Conservation (phyloP, 2,329 filamentous ascomycete genomes). For the Elsinoe necatrix region DNA sequence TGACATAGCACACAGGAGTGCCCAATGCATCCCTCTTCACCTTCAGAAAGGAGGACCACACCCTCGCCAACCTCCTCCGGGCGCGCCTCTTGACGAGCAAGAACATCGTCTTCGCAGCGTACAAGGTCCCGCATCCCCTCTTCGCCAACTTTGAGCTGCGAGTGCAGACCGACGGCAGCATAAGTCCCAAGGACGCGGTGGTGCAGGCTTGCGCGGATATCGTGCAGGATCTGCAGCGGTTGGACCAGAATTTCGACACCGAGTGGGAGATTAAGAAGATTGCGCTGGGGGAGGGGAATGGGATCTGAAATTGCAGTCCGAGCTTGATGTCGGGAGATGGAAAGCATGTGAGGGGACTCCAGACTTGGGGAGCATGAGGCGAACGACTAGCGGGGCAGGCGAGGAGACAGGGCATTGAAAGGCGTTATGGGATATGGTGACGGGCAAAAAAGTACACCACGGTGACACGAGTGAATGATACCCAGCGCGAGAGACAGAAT, state of each 20-base stretch:
- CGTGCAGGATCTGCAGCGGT: constrained; percentile 67
- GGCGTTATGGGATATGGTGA: not conserved
- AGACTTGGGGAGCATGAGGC: not conserved
- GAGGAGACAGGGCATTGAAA: not conserved
- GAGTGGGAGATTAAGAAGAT: constrained; percentile 87
- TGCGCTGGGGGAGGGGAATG: constrained; percentile 32
- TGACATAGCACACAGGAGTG: constrained; percentile 58
- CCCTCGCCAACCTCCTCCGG: constrained; percentile 80
- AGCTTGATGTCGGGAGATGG: not conserved
- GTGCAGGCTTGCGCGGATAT: constrained; percentile 72
- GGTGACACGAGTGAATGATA: not conserved
- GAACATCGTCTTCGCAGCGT: constrained; percentile 82
- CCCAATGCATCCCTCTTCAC: constrained; percentile 93
- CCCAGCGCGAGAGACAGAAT: not conserved
- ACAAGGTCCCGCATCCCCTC: constrained; percentile 55
- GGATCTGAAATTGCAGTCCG: not conserved
- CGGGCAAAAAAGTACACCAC: not conserved
- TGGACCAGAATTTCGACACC: constrained; percentile 83
- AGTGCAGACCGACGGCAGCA: constrained; percentile 80
- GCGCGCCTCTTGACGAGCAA: constrained; percentile 76
- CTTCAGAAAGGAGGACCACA: constrained; percentile 95
- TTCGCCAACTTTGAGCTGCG: constrained; percentile 57
- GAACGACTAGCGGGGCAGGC: not conserved
- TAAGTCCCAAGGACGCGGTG: constrained; percentile 84
- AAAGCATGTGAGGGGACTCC: not conserved